Evolutionary conservation across 371 early-diverging fungal genomes (phyloP), one percentile per base, ranked within the genome.

Genomic region (Lichtheimia hyalospora): DNA sequence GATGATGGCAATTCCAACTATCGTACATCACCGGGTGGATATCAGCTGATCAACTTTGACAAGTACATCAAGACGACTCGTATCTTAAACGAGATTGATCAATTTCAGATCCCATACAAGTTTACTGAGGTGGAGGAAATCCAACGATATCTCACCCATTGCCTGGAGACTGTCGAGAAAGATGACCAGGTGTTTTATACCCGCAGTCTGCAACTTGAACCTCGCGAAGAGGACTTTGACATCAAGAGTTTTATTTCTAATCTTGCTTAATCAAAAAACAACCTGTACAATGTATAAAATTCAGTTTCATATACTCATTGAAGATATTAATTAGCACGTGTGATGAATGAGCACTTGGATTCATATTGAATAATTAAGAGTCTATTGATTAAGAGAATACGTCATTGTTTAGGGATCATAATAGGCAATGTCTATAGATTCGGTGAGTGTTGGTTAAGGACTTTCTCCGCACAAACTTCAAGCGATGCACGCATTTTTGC

Each of bases 91-190:
- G 92, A 93, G 59, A 77, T 95, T 41, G 85, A 86, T 57, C 84
- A 88, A 58, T 95, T 91, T 67, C 94, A 95, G 67, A 71, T 84
- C 27, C 85, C 89, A 24, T 92, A 89, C 54, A 76, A 68, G 25
- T 66, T 87, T 6, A 52, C 66, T 0, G 81, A 81, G 52, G 82
- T 88, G 6, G 72, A 80, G 8, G 88, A 89, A 58, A 72, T 79
- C 10, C 76, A 79, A 54, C 52, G 50, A 12, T 75, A 66, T 46
- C 51, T 79, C 34, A 51, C 58, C n/a, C 56, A 56, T n/a, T 66
- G 66, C 15, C 62, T 79, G n/a, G 71, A 73, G 15, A 58, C 67
- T 1, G 69, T 71, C 18, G 70, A 75, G 21, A 71, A 62, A 28
- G 73, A 78, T 34, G 71, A 74, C 49, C 71, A 70, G 57, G 71